Percentiles rank a stretch among this genome's conserved stretches.
These are phyloP conservation scores for Ogataea parapolymorpha DNA, from an alignment of 805 yeast genomes.

Conservation along the genomic window DNA sequence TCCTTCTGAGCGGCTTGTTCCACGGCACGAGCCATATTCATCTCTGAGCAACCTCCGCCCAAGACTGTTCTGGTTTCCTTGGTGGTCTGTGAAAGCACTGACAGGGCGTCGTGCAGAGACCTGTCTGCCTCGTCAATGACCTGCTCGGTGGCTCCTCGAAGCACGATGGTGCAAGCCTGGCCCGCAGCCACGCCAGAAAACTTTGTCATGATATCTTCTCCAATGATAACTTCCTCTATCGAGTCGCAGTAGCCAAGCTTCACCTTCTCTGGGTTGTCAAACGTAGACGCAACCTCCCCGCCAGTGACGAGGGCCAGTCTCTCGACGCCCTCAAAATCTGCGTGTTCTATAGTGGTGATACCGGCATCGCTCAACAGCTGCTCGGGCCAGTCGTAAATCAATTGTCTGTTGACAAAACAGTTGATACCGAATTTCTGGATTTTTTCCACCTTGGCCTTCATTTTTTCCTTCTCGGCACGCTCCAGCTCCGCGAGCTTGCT, in stretches of 20 bases:
- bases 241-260: constrained; percentile 83
- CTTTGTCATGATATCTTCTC: constrained; percentile 86
- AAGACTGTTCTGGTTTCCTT: constrained; percentile 86
- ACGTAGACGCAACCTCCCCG: constrained; percentile 96
- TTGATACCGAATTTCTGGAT: constrained; percentile 78
- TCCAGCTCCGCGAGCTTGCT: constrained; percentile 91
- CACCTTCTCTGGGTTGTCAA: constrained; percentile 85
- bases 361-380: constrained; percentile 84
- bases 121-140: constrained; percentile 97
- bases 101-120: constrained; percentile 93
- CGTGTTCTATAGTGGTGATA: constrained; percentile 93
- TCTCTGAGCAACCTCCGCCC: constrained; percentile 92
- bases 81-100: constrained; percentile 93
- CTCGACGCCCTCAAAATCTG: constrained; percentile 97
- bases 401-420: constrained; percentile 91
- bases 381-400: constrained; percentile 97
- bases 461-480: constrained; percentile 89
- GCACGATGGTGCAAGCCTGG: constrained; percentile 91
- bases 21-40: constrained; percentile 95
- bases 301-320: constrained; percentile 95
- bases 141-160: constrained; percentile 98
- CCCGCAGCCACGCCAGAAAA: constrained; percentile 96
- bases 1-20: constrained; percentile 89
- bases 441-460: constrained; percentile 85
- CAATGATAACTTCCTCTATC: constrained; percentile 90